These are phyloP conservation scores for Coccinonectria pachysandricola DNA, from an alignment of 2,329 filamentous ascomycete genomes.

Conservation along the genomic window DNA sequence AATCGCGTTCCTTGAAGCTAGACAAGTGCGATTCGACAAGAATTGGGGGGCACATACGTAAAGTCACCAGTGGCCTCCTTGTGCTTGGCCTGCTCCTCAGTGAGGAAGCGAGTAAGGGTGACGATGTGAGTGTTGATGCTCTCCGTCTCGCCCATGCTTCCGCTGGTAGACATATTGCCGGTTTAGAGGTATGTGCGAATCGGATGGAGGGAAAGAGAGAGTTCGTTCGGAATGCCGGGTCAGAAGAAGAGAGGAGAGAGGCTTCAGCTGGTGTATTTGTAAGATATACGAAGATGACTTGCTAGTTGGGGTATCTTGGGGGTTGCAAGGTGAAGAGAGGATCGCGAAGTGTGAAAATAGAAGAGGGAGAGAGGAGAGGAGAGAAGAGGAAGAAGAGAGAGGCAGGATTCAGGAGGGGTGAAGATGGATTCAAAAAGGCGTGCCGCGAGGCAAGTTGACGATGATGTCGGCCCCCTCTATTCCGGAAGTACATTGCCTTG, in stretches of 20 bases:
- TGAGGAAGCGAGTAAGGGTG: slow-evolving; percentile 89
- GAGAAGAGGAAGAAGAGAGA: slow-evolving; percentile 5
- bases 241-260: slow-evolving; percentile 6
- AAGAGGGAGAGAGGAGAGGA: slow-evolving; percentile 4
- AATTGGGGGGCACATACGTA: slow-evolving; percentile 53
- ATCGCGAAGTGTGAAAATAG: slow-evolving; percentile 6
- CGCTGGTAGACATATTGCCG: slow-evolving; percentile 27
- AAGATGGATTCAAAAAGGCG: too few relatives aligned
- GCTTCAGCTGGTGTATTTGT: slow-evolving; percentile 9
- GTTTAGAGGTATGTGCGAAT: slow-evolving; percentile 8
- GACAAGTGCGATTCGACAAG: too few relatives aligned
- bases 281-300: too few relatives aligned
- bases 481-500: too few relatives aligned
- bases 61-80: slow-evolving; percentile 96
- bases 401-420: too few relatives aligned
- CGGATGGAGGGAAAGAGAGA: slow-evolving; percentile 4
- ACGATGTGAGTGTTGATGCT: slow-evolving; percentile 93
- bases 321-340: slow-evolving; percentile 9
- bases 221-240: slow-evolving; percentile 7
- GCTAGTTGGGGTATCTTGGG: too few relatives aligned
- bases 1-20: too few relatives aligned
- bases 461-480: too few relatives aligned
- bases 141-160: slow-evolving; percentile 48
- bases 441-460: slow-evolving; percentile 15
- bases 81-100: slow-evolving; percentile 89